A percentile compares a stretch with the other conserved stretches of the same genome.
Evolutionary conservation across 2,329 filamentous ascomycete genomes (phyloP).

Genomic region (Colletotrichum somersetense): DNA sequence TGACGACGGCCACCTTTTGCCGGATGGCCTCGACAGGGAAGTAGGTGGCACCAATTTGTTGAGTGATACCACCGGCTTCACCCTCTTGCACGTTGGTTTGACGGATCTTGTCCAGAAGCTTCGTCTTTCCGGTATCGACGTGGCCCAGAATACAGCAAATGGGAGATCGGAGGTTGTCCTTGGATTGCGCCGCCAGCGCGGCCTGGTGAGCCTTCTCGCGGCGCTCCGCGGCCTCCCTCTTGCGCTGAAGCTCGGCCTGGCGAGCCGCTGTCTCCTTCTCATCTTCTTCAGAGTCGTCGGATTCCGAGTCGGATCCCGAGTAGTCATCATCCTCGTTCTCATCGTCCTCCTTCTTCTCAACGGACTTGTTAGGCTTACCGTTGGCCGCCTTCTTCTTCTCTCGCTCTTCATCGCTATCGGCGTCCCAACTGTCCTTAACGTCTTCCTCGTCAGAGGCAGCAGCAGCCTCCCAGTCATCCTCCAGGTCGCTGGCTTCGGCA

Average conservation of each 20-base stretch:
- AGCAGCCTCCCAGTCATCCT: constrained; percentile 90
- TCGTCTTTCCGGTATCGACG: constrained; percentile 99
- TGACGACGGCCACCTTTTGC: constrained; percentile 94
- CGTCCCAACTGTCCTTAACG: constrained; percentile 96
- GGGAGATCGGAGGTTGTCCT: constrained; percentile 94
- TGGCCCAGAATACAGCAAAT: constrained; percentile 99
- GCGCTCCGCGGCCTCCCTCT: constrained; percentile 89
- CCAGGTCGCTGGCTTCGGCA: constrained; percentile 68
- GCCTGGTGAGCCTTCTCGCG: constrained; percentile 92
- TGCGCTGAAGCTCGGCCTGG: constrained; percentile 79
- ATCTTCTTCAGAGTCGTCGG: constrained; percentile 62
- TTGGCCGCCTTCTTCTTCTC: constrained; percentile 53
- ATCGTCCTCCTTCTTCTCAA: constrained; percentile 53
- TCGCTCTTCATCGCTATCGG: constrained; percentile 80
- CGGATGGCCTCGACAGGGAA: constrained; percentile 95
- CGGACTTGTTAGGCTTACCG: constrained; percentile 47
- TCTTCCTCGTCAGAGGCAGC: constrained; percentile 81
- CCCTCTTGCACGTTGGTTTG: constrained; percentile 99
- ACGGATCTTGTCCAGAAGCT: constrained; percentile 96
- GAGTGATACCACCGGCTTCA: constrained; percentile 98
- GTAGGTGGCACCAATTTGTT: constrained; percentile 99
- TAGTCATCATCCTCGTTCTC: constrained; percentile 64
- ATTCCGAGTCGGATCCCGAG: constrained; percentile 68
- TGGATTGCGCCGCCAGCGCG: constrained; percentile 89
- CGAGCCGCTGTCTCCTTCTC: constrained; percentile 81